Percentiles rank a stretch among this genome's conserved stretches.
Evolutionary conservation across 208 protist species (phyloP).

Genomic region (Leishmania lainsoni): DNA sequence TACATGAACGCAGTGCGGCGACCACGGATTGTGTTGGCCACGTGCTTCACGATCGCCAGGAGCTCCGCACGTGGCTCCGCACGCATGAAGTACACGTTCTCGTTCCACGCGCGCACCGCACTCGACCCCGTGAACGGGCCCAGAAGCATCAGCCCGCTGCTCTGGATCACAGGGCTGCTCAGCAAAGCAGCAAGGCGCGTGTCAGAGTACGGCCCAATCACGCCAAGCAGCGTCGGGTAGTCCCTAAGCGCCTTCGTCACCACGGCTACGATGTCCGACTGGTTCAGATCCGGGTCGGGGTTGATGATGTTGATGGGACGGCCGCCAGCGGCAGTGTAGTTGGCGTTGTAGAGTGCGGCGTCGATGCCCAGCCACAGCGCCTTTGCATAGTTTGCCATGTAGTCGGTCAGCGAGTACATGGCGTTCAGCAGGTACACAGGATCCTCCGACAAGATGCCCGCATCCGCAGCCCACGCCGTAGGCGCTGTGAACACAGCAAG

Average conservation of each 20-base stretch:
- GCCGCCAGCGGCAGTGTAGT: constrained; percentile 15
- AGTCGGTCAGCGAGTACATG: constrained; percentile 11
- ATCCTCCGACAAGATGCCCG: not conserved
- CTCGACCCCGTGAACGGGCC: constrained; percentile 19
- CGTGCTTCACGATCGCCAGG: constrained; percentile 39
- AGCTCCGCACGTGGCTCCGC: constrained; percentile 39
- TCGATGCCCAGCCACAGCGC: constrained; percentile 28
- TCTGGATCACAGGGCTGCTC: not conserved
- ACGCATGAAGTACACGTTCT: constrained; percentile 35
- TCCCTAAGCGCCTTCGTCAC: constrained; percentile 3
- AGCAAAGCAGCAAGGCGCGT: not conserved
- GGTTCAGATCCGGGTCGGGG: not conserved
- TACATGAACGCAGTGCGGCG: constrained; percentile 61
- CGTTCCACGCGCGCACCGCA: constrained; percentile 27
- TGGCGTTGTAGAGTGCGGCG: constrained; percentile 22
- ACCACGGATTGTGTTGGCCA: constrained; percentile 22
- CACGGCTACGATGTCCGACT: constrained; percentile 2
- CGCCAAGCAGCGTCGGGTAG: constrained; percentile 11
- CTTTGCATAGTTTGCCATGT: constrained; percentile 1
- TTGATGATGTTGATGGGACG: constrained; percentile 18
- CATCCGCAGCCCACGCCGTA: not conserved
- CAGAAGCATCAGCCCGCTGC: constrained; percentile 31
- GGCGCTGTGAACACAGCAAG: not conserved
- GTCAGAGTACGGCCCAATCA: constrained; percentile 14
- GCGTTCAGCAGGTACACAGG: constrained; percentile 27